Base-by-base conservation (phyloP, 2,329 filamentous ascomycete species). In the Trichophyton mentagrophytes region DNA sequence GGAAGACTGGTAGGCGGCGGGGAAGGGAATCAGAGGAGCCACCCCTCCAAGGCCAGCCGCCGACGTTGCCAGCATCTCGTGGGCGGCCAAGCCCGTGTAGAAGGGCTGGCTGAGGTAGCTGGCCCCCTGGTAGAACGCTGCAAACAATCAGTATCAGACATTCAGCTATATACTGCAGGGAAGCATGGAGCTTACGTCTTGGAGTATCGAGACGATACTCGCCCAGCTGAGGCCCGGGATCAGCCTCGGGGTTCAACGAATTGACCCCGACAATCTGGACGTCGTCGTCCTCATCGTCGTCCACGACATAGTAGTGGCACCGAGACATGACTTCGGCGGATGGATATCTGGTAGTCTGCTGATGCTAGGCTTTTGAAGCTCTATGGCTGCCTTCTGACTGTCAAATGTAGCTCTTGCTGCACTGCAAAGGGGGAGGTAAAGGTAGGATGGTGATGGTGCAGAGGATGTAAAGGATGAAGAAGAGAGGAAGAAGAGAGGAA, bases 261-360 rank as follows among this genome's bases (percentile, higher is more conserved):
- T 38, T 25, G 30, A 60, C 33, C 7, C 49, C 51, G 13, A 59
- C 49, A 22, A 60, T 60, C 42, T 62, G 57, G 38, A 62, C 8
- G 2, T 59, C 60, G 11, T 62, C 61, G 3, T 49, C 33, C 33
- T 38, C 49, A 15, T 55, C 49, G 27, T 55, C 49, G 27, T 55
- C 49, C 15, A 55, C 5, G 9, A 55, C 49, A 15, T 55, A 55
- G 49, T 36, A 55, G n/a, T 27, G 49, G 13, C 17, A 13, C 25
- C 46, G 46, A 49, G 46, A 49, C 46, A 49, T 44, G 40, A 17
- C 13, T 44, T 15, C 40, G 40, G 40, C 3, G 33, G 33, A 38
- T 38, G 33, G 33, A 13, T 38, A 38, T 38, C 33, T 38, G 33
- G 8, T 13, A 11, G 33, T 38, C 33, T 38, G 33, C 11, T 30